Percentiles rank a stretch among this genome's conserved stretches.
Conservation (phyloP, 805 yeast genomes). For the Sugiyamaella valdiviana region DNA sequence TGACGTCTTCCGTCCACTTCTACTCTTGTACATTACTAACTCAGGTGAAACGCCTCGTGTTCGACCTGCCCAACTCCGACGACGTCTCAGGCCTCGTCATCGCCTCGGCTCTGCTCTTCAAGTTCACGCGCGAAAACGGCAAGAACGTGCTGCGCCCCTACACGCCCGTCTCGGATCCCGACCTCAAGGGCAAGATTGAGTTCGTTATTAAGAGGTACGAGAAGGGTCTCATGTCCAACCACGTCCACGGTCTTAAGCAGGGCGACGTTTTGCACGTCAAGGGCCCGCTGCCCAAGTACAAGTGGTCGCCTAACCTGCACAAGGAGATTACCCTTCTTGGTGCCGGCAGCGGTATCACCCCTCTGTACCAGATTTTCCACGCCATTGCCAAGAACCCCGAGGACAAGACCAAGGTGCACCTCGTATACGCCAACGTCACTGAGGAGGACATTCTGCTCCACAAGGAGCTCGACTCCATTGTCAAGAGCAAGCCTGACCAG, state of each 20-base stretch:
- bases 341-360: slow-evolving; percentile 97
- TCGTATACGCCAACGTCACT: slow-evolving; percentile 74
- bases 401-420: slow-evolving; percentile 82
- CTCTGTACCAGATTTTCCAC: slow-evolving; percentile 80
- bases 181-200: slow-evolving; percentile 66
- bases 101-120: slow-evolving; percentile 77
- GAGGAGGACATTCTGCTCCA: slow-evolving; percentile 76
- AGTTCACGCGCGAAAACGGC: slow-evolving; percentile 73
- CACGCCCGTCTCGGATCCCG: slow-evolving; percentile 76
- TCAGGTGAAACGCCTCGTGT: slow-evolving; percentile 54
- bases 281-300: slow-evolving; percentile 91
- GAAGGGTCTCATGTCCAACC: slow-evolving; percentile 76
- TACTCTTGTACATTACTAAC: not conserved
- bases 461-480: slow-evolving; percentile 66
- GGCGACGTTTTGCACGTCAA: slow-evolving; percentile 83
- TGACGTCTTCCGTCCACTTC: not conserved
- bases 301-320: slow-evolving; percentile 81
- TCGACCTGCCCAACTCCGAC: slow-evolving; percentile 61
- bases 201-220: slow-evolving; percentile 81
- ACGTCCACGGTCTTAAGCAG: slow-evolving; percentile 61
- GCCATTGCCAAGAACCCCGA: slow-evolving; percentile 70
- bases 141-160: slow-evolving; percentile 72
- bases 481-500: slow-evolving; percentile 66
- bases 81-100: slow-evolving; percentile 67
- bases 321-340: slow-evolving; percentile 77